A percentile compares a stretch with the other conserved stretches of the same genome.
Conservation (phyloP, 768 basidiomycete genomes). For the Symmetrospora coprosmae region DNA sequence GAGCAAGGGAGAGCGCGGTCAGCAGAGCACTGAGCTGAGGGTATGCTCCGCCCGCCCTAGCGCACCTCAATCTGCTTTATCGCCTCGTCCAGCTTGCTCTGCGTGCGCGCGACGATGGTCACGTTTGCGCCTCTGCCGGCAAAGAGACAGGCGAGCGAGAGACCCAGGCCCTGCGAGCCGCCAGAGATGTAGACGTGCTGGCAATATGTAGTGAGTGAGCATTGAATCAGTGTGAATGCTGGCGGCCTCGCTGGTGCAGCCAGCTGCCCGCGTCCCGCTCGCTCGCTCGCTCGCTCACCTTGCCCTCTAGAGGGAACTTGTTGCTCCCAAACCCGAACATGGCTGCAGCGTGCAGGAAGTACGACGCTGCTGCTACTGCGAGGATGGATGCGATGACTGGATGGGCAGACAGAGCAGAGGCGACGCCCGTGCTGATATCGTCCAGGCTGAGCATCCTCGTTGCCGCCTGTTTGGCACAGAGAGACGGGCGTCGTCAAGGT, state of each 20-base stretch:
- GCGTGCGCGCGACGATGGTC: constrained; percentile 67
- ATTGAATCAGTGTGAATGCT: too few species aligned
- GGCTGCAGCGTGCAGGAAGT: too few species aligned
- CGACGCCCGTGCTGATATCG: too few species aligned
- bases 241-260: background rate
- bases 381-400: too few species aligned
- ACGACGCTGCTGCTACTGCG: too few species aligned
- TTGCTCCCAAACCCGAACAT: background rate
- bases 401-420: too few species aligned
- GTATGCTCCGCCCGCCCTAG: background rate
- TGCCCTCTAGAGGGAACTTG: background rate
- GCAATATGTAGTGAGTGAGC: background rate
- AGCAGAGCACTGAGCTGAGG: background rate
- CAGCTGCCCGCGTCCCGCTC: background rate
- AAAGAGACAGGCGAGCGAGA: constrained; percentile 55
- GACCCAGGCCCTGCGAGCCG: constrained; percentile 65
- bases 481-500: too few species aligned
- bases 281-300: background rate
- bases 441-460: too few species aligned
- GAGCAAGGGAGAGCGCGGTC: background rate
- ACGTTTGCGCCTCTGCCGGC: constrained; percentile 60
- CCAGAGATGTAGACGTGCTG: constrained; percentile 80
- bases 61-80: constrained; percentile 53
- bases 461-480: too few species aligned
- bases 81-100: constrained; percentile 50